These are phyloP conservation scores for Shiraia sp. DNA, from an alignment of 2,329 filamentous ascomycete genomes.

Conservation along the genomic window DNA sequence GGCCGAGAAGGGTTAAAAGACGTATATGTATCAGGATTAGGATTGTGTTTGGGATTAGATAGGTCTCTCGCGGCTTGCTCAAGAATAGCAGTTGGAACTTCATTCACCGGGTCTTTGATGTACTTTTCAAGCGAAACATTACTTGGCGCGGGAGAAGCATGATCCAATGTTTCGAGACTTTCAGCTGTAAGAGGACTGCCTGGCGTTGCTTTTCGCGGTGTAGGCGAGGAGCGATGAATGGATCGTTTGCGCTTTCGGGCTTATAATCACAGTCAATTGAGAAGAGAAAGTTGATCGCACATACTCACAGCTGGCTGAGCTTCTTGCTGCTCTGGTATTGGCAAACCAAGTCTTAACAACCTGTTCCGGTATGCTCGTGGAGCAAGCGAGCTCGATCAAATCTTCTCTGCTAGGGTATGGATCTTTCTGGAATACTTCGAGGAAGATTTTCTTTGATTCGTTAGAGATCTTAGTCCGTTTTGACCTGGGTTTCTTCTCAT, in stretches of 20 bases:
- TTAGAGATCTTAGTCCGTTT: background rate
- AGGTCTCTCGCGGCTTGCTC: background rate
- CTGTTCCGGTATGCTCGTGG: background rate
- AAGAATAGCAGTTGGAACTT: background rate
- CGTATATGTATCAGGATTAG: background rate
- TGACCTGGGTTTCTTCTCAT: background rate
- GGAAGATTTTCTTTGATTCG: background rate
- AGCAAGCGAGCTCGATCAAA: background rate
- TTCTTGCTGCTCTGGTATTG: slow-evolving; percentile 1
- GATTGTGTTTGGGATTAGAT: background rate
- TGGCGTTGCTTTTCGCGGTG: too few species aligned
- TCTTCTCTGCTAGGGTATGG: slow-evolving; percentile 1
- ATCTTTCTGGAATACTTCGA: background rate
- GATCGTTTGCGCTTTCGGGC: too few species aligned
- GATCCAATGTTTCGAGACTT: too few species aligned
- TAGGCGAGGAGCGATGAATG: too few species aligned
- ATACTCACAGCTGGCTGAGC: background rate
- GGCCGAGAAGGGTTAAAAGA: too few species aligned
- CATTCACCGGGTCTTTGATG: background rate
- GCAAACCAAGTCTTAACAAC: slow-evolving; percentile 5
- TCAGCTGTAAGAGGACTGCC: too few species aligned
- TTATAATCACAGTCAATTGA: background rate
- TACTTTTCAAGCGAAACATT: background rate
- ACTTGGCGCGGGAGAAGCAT: too few species aligned
- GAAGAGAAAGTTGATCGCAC: background rate